Conservation (phyloP, 1,139 yeast genomes). For the Candida sanyaensis region DNA sequence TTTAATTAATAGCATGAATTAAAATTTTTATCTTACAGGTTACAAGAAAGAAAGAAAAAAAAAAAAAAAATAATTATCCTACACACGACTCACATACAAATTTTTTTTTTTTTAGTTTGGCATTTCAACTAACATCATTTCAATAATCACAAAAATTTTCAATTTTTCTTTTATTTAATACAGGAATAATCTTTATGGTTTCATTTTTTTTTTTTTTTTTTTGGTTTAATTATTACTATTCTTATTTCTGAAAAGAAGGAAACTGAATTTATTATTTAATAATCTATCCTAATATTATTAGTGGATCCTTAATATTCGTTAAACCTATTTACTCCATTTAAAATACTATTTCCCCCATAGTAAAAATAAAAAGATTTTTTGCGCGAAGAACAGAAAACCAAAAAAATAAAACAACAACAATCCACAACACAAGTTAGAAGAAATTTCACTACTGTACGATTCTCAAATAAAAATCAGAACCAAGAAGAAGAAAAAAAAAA, state of each 20-base stretch:
- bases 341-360: too few species aligned
- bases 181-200: neutral
- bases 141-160: neutral
- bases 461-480: too few species aligned
- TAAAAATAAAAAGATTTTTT: too few species aligned
- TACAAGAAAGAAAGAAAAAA: neutral
- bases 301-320: too few species aligned
- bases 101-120: neutral
- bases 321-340: too few species aligned
- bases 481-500: too few species aligned
- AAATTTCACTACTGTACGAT: too few species aligned
- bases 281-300: too few species aligned
- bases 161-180: neutral
- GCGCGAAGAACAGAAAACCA: too few species aligned
- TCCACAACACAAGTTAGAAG: too few species aligned
- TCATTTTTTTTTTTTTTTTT: neutral
- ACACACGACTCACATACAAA: neutral
- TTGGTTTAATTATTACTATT: neutral
- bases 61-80: neutral
- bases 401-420: too few species aligned
- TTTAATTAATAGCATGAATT: neutral
- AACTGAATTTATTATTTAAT: neutral
- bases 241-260: neutral
- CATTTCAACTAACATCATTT: neutral
- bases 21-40: neutral